Evolutionary conservation across 345 rosid species (phyloP), one percentile per base, ranked within the genome.

Genomic region (Raphanus sativus): DNA sequence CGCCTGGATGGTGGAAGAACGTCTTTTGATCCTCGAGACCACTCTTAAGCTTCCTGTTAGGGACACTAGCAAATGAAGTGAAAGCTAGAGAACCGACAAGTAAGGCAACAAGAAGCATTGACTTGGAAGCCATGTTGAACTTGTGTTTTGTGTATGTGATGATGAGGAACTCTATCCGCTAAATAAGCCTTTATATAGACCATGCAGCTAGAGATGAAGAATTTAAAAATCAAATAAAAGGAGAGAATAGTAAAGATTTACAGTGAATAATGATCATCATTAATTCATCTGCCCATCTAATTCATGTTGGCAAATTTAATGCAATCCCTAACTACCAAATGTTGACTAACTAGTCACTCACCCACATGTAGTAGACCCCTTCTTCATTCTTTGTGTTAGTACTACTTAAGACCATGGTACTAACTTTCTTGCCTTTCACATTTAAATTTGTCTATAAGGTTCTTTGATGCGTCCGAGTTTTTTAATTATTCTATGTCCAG

Each of bases 241-340:
- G 45, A 45, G 32, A 62, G 52, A 12, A 42, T 62, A 4, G 69
- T 62, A 36, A 76, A 62, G 7, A 17, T 38, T 54, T 55, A 64
- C 60, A 13, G 54, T 71, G 70, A 64, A 65, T 62, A 52, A 8
- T 68, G 54, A 78, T 60, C 58, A 67, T 60, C 58, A 67, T 78
- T 50, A 78, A 72, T 36, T 79, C 77, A 79, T 79, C 78, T 62
- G 58, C 82, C 65, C 75, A 79, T 73, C 82, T 67, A 79, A 79
- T 62, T 73, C 77, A 48, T 73, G 74, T 79, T 61, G 70, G 50
- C 15, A 79, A 67, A 79, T 79, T 79, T 61, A 79, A 50, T 79
- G 82, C 70, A 67, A 52, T 73, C 69, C 65, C 65, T 79, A 78
- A 79, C 77, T 67, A 73, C 74, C 62, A 50, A 9, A 16, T 67